Percentiles rank a stretch among this genome's conserved stretches.
Conservation (phyloP, 371 early-diverging fungal species). For the Actinomortierella ambigua region DNA sequence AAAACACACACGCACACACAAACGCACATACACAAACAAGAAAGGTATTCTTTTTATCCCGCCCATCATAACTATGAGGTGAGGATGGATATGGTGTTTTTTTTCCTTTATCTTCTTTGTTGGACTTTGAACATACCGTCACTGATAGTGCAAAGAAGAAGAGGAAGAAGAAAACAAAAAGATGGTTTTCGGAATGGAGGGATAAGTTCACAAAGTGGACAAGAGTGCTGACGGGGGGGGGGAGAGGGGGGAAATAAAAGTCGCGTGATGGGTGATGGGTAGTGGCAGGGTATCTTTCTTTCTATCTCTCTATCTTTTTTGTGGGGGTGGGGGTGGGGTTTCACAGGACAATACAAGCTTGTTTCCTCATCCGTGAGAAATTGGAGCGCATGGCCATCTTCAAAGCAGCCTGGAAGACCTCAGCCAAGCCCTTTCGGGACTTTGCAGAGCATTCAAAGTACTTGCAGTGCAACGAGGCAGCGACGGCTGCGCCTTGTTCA, state of each 20-base stretch:
- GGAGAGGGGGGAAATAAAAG: neutral
- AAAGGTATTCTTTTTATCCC: too few species aligned
- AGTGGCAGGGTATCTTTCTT: neutral
- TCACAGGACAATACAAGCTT: conserved; percentile 27
- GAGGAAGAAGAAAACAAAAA: too few species aligned
- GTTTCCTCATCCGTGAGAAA: conserved; percentile 36
- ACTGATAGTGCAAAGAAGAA: too few species aligned
- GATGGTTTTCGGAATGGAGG: too few species aligned
- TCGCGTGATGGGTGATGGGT: neutral
- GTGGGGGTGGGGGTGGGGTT: too few species aligned
- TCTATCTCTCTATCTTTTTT: neutral
- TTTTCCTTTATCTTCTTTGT: too few species aligned
- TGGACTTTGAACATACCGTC: too few species aligned
- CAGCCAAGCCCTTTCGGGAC: conserved; percentile 68
- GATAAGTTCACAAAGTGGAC: too few species aligned
- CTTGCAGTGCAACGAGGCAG: conserved; percentile 67
- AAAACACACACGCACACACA: too few species aligned
- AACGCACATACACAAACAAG: too few species aligned
- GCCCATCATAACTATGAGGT: too few species aligned
- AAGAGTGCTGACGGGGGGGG: neutral
- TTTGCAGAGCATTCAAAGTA: conserved; percentile 78
- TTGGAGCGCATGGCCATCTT: conserved; percentile 39
- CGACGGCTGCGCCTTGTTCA: conserved; percentile 64
- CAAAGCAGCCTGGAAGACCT: conserved; percentile 69
- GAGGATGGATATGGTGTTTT: too few species aligned